Base-by-base conservation (phyloP, 2,329 filamentous ascomycete genomes). In the Aureobasidium sp. region DNA sequence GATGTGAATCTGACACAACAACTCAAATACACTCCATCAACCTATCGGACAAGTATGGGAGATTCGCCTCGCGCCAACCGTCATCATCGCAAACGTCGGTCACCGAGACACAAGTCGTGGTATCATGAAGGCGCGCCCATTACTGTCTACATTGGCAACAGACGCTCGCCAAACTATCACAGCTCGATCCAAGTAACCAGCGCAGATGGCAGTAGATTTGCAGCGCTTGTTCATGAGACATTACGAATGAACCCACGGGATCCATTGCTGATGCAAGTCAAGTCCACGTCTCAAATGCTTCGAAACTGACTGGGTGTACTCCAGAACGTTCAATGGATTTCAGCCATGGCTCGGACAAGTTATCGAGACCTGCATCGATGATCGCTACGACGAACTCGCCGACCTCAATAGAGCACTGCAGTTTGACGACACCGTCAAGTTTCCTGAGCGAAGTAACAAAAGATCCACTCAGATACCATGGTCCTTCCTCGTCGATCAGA, bases 401-500 rank as follows among this genome's bases (percentile, higher is more conserved):
- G 70, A 73, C 6, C 64, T 73, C 9, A 72, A 71, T 58, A 68
- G 70, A 21, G 68, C 71, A 37, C 69, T 73, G 2, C 72, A 74
- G 34, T 73, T 69, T 54, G 69, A 69, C 1, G 65, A 64, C 27
- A 71, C 71, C 1, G 71, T 73, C 65, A 70, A 72, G 47, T 73
- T 74, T 42, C 72, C 72, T 0, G 69, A 74, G 63, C 67, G 67
- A 57, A 69, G 70, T 27, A 69, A 65, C 53, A 70, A 70, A 49
- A 65, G 68, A 3, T 68, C 67, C 3, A 65, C 66, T 41, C 67
- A 66, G 42, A 68, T 72, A 13, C 72, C 72, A 0, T 74, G 72
- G 72, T 71, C 71, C 0, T 74, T 74, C 62, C 69, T 74, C 37
- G 66, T 73, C 16, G 72, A 74, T 52, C 69, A 74, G 29, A 70